These are phyloP conservation scores for Haplosporangium gracile DNA, from an alignment of 192 early-diverging fungal genomes.

Conservation along the genomic window DNA sequence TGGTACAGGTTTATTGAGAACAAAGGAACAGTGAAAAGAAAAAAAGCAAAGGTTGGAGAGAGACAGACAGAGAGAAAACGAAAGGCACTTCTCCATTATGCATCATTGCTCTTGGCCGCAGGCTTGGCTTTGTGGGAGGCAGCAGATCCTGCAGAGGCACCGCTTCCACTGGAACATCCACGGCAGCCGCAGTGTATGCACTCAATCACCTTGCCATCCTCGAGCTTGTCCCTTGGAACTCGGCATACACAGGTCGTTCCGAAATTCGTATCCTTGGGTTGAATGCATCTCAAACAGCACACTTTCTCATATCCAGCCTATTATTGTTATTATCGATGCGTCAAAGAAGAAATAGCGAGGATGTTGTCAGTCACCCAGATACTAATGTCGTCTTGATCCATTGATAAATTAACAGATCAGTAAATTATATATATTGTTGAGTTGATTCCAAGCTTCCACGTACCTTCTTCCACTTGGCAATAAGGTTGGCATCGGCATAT, in stretches of 20 bases:
- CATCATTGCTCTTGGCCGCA: constrained; percentile 12
- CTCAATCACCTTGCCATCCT: constrained; percentile 91
- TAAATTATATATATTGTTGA: not conserved
- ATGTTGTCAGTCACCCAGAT: no score
- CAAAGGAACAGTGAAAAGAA: not conserved
- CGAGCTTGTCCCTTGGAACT: constrained; percentile 91
- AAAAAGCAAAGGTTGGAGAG: not conserved
- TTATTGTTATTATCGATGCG: not conserved
- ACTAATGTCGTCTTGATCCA: not conserved
- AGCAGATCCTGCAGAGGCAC: constrained; percentile 18
- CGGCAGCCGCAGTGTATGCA: constrained; percentile 96
- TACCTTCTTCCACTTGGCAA: constrained; percentile 99
- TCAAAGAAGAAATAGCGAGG: no score
- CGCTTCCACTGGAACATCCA: constrained; percentile 76
- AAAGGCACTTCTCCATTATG: not conserved
- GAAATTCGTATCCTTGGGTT: constrained; percentile 97
- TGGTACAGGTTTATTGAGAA: constrained; percentile 10
- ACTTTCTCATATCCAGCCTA: constrained; percentile 96
- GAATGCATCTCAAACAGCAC: constrained; percentile 97
- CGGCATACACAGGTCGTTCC: constrained; percentile 98
- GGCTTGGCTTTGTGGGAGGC: constrained; percentile 33
- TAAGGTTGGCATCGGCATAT: constrained; percentile 92
- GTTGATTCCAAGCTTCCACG: not conserved
- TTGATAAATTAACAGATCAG: not conserved
- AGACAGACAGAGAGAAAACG: not conserved